Conservation (phyloP, 139 green algal species). For the Chlamydomonas sphaeroides region DNA sequence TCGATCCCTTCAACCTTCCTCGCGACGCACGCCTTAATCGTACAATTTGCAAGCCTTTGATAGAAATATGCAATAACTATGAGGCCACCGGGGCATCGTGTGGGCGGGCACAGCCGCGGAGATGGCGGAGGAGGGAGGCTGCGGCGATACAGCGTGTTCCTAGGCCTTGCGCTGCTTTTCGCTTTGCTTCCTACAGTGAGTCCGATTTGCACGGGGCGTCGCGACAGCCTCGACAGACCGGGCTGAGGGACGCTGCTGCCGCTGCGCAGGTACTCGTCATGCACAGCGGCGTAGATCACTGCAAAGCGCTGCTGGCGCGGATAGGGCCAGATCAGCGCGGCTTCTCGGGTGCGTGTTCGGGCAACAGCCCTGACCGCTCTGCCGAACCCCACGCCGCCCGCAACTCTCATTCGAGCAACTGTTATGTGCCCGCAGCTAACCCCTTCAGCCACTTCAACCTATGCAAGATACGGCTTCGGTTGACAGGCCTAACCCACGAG, state of each 20-base stretch:
- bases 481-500: neutral
- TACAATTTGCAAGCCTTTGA: too few species aligned
- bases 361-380: too few species aligned
- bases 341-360: neutral
- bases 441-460: conserved; percentile 39
- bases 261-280: conserved; percentile 32
- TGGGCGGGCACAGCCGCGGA: too few species aligned
- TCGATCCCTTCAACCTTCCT: too few species aligned
- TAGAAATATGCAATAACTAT: too few species aligned
- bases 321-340: neutral
- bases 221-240: too few species aligned
- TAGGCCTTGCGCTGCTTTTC: conserved; percentile 12
- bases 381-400: too few species aligned
- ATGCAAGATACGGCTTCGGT: conserved; percentile 23
- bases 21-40: too few species aligned
- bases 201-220: too few species aligned
- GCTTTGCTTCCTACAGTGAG: conserved; percentile 18
- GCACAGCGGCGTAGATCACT: conserved; percentile 20
- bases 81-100: too few species aligned
- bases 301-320: neutral
- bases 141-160: conserved; percentile 8
- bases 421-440: neutral
- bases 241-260: too few species aligned
- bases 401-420: too few species aligned
- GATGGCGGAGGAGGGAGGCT: neutral